Evolutionary conservation across 2,329 filamentous ascomycete species (phyloP).

Genomic region (Rutstroemia sydowiana): DNA sequence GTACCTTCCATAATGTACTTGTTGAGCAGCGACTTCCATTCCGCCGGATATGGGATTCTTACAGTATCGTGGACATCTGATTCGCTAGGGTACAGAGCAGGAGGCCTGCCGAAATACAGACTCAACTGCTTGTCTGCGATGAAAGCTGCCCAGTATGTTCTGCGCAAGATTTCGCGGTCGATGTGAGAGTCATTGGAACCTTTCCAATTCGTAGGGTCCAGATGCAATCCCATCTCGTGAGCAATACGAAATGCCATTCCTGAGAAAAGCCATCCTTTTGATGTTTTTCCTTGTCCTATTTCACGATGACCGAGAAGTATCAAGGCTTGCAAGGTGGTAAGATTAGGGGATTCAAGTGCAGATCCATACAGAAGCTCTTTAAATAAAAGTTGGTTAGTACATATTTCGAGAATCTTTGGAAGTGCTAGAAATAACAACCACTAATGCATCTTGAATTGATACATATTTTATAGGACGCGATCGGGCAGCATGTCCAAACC

Average conservation of each 20-base stretch:
- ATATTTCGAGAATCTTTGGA: no score
- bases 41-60: slow-evolving; percentile 41
- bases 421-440: no score
- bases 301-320: slow-evolving; percentile 40
- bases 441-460: no score
- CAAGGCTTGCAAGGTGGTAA: slow-evolving; percentile 41
- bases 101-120: slow-evolving; percentile 44
- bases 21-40: slow-evolving; percentile 41
- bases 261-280: slow-evolving; percentile 45
- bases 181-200: slow-evolving; percentile 33
- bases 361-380: slow-evolving; percentile 38
- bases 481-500: no score
- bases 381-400: no score
- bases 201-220: slow-evolving; percentile 45
- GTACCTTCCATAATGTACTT: slow-evolving; percentile 40
- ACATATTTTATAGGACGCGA: no score
- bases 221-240: slow-evolving; percentile 45
- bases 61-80: slow-evolving; percentile 43
- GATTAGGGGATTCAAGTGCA: slow-evolving; percentile 39
- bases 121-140: slow-evolving; percentile 44
- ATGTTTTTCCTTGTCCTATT: slow-evolving; percentile 40
- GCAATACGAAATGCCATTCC: slow-evolving; percentile 45
- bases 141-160: slow-evolving; percentile 45
- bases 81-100: slow-evolving; percentile 41
- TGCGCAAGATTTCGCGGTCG: slow-evolving; percentile 41